These are phyloP conservation scores for Suhomyces pyralidae DNA, from an alignment of 805 yeast genomes.

Conservation along the genomic window DNA sequence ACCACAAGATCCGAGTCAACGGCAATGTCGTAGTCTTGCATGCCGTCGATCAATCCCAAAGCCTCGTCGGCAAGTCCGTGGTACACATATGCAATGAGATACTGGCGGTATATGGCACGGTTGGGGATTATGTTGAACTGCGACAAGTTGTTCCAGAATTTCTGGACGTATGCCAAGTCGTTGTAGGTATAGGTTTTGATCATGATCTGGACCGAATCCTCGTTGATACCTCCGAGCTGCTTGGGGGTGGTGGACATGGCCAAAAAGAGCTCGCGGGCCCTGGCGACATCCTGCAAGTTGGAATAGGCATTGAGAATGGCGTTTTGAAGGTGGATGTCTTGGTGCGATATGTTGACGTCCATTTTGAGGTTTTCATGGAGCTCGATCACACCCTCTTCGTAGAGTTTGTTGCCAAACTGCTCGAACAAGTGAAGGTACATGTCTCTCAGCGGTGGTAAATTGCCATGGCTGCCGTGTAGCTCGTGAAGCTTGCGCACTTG, in stretches of 20 bases:
- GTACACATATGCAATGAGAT: slow-evolving; percentile 66
- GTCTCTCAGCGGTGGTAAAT: slow-evolving; percentile 38
- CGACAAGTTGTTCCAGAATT: slow-evolving; percentile 60
- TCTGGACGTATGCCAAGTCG: slow-evolving; percentile 53
- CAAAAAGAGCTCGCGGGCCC: slow-evolving; percentile 59
- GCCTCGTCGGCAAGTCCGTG: slow-evolving; percentile 61
- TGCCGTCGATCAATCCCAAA: slow-evolving; percentile 43
- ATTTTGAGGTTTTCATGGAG: slow-evolving; percentile 61
- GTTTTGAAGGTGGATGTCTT: slow-evolving; percentile 59
- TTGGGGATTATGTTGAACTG: slow-evolving; percentile 52
- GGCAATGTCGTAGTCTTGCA: slow-evolving; percentile 46
- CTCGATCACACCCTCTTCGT: slow-evolving; percentile 63
- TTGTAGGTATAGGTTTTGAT: slow-evolving; percentile 56
- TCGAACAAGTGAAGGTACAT: slow-evolving; percentile 60
- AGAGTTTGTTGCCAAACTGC: slow-evolving; percentile 56
- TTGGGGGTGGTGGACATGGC: slow-evolving; percentile 54
- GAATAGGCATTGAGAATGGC: slow-evolving; percentile 63
- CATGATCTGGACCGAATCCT: slow-evolving; percentile 66
- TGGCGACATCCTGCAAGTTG: slow-evolving; percentile 51
- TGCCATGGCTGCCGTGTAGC: slow-evolving; percentile 37
- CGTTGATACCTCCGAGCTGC: slow-evolving; percentile 48
- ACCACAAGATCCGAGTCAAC: slow-evolving; percentile 45
- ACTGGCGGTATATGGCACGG: slow-evolving; percentile 53
- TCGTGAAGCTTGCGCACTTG: slow-evolving; percentile 55
- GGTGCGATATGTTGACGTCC: slow-evolving; percentile 50